Conservation (phyloP, 2,329 filamentous ascomycete species). For the Paraphaeosphaeria minitans region DNA sequence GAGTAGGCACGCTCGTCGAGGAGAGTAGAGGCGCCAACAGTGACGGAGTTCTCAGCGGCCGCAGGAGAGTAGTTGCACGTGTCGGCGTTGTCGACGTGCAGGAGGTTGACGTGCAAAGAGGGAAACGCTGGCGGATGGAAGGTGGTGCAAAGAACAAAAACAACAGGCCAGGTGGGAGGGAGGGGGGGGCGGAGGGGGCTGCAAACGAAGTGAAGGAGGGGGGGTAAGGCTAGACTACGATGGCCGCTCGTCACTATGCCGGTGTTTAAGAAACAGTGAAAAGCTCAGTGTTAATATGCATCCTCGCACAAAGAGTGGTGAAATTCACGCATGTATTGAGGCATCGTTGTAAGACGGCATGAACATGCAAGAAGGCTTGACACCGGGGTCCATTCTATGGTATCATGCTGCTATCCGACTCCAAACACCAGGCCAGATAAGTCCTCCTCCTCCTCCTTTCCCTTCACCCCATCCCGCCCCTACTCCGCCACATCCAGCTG, state of each 20-base stretch:
- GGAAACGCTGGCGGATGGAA: neutral
- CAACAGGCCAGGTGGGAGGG: neutral
- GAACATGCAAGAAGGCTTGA: neutral
- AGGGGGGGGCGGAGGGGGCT: too few relatives aligned
- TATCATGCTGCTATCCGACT: neutral
- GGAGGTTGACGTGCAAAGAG: neutral
- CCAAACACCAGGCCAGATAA: neutral
- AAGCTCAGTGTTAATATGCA: neutral
- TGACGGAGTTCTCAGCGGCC: conserved; percentile 87
- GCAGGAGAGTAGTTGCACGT: conserved; percentile 99
- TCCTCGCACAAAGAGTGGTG: neutral
- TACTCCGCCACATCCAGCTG: too few relatives aligned
- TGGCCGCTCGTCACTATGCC: neutral
- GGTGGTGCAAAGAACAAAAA: neutral
- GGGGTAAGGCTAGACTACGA: neutral
- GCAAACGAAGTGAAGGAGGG: neutral
- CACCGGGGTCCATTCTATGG: neutral
- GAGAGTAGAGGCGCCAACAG: conserved; percentile 92
- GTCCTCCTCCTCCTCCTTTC: neutral
- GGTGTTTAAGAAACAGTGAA: neutral
- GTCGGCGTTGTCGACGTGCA: conserved; percentile 17
- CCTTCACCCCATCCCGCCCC: too few relatives aligned
- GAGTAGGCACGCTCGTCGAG: conserved; percentile 98
- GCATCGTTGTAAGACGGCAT: neutral
- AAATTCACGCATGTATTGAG: neutral